phyloP scores from a whole-genome alignment of 768 basidiomycete species.

The Pisolithus albus region DNA sequence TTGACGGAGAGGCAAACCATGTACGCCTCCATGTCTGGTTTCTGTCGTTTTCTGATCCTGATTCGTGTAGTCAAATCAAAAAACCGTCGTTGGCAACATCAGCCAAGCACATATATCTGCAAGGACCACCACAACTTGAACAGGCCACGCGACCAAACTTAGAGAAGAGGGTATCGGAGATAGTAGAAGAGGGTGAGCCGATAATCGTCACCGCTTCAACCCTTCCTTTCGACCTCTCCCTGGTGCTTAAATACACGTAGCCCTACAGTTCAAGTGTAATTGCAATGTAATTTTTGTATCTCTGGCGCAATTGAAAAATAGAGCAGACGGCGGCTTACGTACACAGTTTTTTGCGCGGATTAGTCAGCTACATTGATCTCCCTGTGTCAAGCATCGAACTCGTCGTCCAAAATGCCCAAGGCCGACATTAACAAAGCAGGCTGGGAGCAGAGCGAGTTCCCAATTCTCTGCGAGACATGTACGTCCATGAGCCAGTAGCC shows the following conservation, averaged over 20 bases:
- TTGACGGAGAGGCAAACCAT: conserved; percentile 84
- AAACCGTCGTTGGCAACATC: conserved; percentile 85
- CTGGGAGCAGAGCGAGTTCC: conserved; percentile 91
- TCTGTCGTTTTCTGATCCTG: conserved; percentile 7
- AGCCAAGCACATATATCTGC: conserved; percentile 78
- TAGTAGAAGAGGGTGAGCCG: conserved; percentile 71
- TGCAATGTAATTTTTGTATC: no score
- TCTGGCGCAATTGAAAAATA: no score
- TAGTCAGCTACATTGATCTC: conserved; percentile 19
- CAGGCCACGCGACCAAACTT: conserved; percentile 86
- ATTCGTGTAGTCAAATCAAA: conserved; percentile 77
- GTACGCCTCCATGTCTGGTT: conserved; percentile 41
- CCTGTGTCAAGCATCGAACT: not conserved
- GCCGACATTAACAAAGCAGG: conserved; percentile 94
- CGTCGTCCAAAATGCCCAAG: conserved; percentile 52
- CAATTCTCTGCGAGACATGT: conserved; percentile 93
- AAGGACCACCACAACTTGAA: conserved; percentile 89
- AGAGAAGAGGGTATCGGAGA: conserved; percentile 75
- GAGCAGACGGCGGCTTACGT: no score
- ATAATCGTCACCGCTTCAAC: conserved; percentile 83
- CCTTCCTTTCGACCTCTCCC: conserved; percentile 78
- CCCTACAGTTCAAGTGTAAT: not conserved
- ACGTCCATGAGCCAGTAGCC: conserved; percentile 18
- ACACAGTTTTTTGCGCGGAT: conserved; percentile 3
- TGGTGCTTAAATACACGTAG: conserved; percentile 53